A percentile compares a stretch with the other conserved stretches of the same genome.
phyloP scores from a whole-genome alignment of 2,329 filamentous ascomycete species.

The Bimuria novae-zelandiae region DNA sequence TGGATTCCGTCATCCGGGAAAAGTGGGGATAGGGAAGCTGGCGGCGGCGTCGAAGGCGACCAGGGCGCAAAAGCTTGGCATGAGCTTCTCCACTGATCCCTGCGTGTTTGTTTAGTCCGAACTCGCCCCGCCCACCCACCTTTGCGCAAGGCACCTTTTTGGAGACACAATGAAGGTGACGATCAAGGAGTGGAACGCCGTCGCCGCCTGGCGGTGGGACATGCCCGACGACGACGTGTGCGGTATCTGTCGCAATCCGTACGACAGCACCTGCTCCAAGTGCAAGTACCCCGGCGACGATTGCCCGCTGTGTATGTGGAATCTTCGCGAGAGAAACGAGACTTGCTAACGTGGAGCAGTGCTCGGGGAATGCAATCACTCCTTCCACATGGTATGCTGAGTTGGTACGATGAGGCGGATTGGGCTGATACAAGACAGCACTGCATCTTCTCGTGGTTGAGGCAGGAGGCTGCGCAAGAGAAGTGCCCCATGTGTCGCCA shows the following conservation, averaged over 20 bases:
- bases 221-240: conserved; percentile 97
- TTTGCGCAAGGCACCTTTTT: conserved; percentile 9
- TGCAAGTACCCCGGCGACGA: conserved; percentile 98
- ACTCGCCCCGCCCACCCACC: conserved; percentile 12
- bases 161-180: conserved; percentile 80
- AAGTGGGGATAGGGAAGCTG: conserved; percentile 9
- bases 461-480: conserved; percentile 89
- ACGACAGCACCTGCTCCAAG: conserved; percentile 95
- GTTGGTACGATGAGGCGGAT: background rate
- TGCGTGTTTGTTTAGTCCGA: conserved; percentile 27
- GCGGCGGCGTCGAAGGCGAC: background rate
- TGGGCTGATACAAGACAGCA: conserved; percentile 62
- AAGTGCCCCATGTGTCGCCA: conserved; percentile 98
- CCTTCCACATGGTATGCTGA: conserved; percentile 83
- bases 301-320: conserved; percentile 78
- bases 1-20: conserved; percentile 24
- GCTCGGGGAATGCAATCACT: conserved; percentile 94
- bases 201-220: conserved; percentile 97
- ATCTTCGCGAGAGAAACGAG: background rate
- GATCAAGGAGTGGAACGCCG: conserved; percentile 89
- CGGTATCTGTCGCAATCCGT: conserved; percentile 96
- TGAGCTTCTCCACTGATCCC: conserved; percentile 19
- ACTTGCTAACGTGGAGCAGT: conserved; percentile 58
- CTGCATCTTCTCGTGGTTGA: conserved; percentile 94
- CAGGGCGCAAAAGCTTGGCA: conserved; percentile 15